Percentiles rank a stretch among this genome's conserved stretches.
phyloP scores from a whole-genome alignment of 1,284 basidiomycete species.

The Gomphus bonarii region DNA sequence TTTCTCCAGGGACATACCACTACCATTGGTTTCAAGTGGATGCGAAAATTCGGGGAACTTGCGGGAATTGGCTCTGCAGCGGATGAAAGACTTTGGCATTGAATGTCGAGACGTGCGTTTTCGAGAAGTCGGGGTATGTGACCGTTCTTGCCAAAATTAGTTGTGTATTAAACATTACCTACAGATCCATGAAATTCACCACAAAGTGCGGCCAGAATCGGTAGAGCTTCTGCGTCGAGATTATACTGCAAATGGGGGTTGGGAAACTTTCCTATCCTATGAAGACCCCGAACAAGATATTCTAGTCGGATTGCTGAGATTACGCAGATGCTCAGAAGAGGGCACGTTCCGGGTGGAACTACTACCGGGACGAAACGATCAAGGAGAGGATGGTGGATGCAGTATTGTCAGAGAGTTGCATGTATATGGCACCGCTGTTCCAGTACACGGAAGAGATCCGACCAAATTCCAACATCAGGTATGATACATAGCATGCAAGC shows the following conservation, averaged over 20 bases:
- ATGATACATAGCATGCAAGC: slow-evolving; percentile 13
- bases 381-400: slow-evolving; percentile 62
- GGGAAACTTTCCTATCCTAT: slow-evolving; percentile 99
- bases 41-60: slow-evolving; percentile 98
- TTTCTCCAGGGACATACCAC: slow-evolving; percentile 75
- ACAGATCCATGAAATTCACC: slow-evolving; percentile 96
- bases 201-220: slow-evolving; percentile 92
- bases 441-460: slow-evolving; percentile 93
- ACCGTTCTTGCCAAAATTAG: neutral
- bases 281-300: slow-evolving; percentile 98
- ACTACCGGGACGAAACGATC: slow-evolving; percentile 40
- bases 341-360: slow-evolving; percentile 96
- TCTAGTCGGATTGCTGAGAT: slow-evolving; percentile 84
- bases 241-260: slow-evolving; percentile 95
- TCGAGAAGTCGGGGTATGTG: slow-evolving; percentile 91
- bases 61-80: slow-evolving; percentile 89
- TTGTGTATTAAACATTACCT: neutral
- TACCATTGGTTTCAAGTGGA: slow-evolving; percentile 90
- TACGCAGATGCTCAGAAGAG: slow-evolving; percentile 92
- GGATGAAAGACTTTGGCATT: slow-evolving; percentile 99
- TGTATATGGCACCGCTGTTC: slow-evolving; percentile 98
- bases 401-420: slow-evolving; percentile 96
- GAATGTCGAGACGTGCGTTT: slow-evolving; percentile 97
- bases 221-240: slow-evolving; percentile 96
- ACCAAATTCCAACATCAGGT: slow-evolving; percentile 97